These are phyloP conservation scores for Rhinocladiella similis DNA, from an alignment of 2,329 filamentous ascomycete genomes.

Conservation along the genomic window DNA sequence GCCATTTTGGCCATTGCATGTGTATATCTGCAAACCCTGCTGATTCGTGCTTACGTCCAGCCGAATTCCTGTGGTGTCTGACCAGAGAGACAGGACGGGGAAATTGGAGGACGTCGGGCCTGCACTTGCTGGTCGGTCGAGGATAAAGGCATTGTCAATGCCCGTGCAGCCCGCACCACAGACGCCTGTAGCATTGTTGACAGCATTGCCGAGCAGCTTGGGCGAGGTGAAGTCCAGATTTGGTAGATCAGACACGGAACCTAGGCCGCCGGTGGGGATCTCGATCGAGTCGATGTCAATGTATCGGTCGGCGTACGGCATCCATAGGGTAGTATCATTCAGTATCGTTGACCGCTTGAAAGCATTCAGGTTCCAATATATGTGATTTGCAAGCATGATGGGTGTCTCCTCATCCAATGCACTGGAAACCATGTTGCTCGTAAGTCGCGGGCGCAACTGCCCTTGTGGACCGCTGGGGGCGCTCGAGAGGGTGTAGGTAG, in stretches of 20 bases:
- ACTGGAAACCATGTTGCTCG: constrained; percentile 45
- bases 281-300: constrained; percentile 60
- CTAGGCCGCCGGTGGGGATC: constrained; percentile 75
- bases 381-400: constrained; percentile 53
- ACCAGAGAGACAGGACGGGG: constrained; percentile 60
- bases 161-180: constrained; percentile 82
- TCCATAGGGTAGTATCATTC: constrained; percentile 43
- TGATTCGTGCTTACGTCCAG: constrained; percentile 82
- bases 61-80: constrained; percentile 75
- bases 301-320: constrained; percentile 48
- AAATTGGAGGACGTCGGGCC: constrained; percentile 36
- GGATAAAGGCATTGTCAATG: constrained; percentile 65
- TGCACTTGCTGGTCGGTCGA: constrained; percentile 41
- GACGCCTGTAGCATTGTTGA: constrained; percentile 65
- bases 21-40: constrained; percentile 85
- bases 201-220: constrained; percentile 74
- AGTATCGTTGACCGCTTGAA: constrained; percentile 46
- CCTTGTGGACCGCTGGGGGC: constrained; percentile 40
- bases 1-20: constrained; percentile 76
- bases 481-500: constrained; percentile 45
- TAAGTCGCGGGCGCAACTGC: constrained; percentile 40
- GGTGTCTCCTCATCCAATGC: constrained; percentile 48
- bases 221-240: constrained; percentile 67
- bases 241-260: constrained; percentile 71
- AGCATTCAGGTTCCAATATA: constrained; percentile 54